Evolutionary conservation across 257 asterid species (phyloP).

Genomic region (Capsicum rhomboideum): DNA sequence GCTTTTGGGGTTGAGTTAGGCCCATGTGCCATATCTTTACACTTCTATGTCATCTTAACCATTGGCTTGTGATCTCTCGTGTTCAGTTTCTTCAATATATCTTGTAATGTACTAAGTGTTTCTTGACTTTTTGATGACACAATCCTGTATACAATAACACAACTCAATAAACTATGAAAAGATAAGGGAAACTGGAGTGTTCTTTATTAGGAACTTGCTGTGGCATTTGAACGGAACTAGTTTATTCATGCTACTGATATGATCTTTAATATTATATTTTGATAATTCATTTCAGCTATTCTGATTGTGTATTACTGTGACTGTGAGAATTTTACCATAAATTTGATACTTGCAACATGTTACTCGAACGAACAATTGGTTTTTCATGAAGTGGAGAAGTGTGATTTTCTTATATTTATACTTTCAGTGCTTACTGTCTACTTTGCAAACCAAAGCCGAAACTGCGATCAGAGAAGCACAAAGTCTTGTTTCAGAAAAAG

Average conservation of each 20-base stretch:
- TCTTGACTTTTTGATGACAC: not conserved
- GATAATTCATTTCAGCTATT: not conserved
- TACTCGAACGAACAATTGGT: not conserved
- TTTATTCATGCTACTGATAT: not conserved
- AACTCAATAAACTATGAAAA: not conserved
- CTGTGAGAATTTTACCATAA: not conserved
- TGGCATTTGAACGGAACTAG: not conserved
- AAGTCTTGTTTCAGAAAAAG: slow-evolving; percentile 57
- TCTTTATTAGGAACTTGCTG: not conserved
- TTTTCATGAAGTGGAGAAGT: not conserved
- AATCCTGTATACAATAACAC: not conserved
- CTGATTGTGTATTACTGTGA: not conserved
- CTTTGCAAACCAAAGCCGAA: slow-evolving; percentile 64
- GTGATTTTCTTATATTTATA: slow-evolving; percentile 16
- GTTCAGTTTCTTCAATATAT: not conserved
- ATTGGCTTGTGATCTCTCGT: not conserved
- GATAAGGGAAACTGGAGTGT: not conserved
- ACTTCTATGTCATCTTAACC: not conserved
- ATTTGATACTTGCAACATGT: not conserved
- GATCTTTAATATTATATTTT: not conserved
- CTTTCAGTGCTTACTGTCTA: slow-evolving; percentile 53
- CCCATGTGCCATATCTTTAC: no score
- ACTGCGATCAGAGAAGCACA: slow-evolving; percentile 58
- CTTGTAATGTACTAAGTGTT: not conserved
- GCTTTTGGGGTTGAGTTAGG: no score